Evolutionary conservation across 2,329 filamentous ascomycete species (phyloP).

Genomic region (Aureobasidium sp.): DNA sequence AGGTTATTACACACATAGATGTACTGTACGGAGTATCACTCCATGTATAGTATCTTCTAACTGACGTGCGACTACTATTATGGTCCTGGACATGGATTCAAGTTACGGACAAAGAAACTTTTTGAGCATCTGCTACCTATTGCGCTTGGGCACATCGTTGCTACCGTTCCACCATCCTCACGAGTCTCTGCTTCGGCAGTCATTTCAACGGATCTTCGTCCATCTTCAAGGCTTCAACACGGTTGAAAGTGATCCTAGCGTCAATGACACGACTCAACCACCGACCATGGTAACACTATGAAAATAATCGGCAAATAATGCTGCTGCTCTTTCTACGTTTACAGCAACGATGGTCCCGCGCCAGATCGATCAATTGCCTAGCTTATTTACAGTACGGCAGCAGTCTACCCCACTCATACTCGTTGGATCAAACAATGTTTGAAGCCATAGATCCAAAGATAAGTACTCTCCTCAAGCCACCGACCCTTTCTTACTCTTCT

Average conservation of each 20-base stretch:
- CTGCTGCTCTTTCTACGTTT: background rate
- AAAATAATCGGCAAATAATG: background rate
- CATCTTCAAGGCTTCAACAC: background rate
- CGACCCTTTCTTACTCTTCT: background rate
- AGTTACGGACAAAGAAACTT: background rate
- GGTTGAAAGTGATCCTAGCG: background rate
- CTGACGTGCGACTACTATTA: background rate
- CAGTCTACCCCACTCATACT: background rate
- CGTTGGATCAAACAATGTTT: background rate
- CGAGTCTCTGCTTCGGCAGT: conserved; percentile 1
- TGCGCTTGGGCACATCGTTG: background rate
- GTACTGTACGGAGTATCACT: background rate
- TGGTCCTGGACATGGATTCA: background rate
- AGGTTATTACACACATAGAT: background rate
- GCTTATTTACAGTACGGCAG: background rate
- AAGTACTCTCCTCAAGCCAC: background rate
- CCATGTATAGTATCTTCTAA: background rate
- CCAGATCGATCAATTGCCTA: background rate
- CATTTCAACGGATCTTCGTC: background rate
- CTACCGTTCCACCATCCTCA: background rate
- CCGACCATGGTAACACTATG: background rate
- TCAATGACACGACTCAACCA: background rate
- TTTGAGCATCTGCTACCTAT: background rate
- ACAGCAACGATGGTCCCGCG: background rate
- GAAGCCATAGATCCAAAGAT: background rate